Base-by-base conservation (phyloP, 164 flowering plant species). In the Berberis thunbergii region DNA sequence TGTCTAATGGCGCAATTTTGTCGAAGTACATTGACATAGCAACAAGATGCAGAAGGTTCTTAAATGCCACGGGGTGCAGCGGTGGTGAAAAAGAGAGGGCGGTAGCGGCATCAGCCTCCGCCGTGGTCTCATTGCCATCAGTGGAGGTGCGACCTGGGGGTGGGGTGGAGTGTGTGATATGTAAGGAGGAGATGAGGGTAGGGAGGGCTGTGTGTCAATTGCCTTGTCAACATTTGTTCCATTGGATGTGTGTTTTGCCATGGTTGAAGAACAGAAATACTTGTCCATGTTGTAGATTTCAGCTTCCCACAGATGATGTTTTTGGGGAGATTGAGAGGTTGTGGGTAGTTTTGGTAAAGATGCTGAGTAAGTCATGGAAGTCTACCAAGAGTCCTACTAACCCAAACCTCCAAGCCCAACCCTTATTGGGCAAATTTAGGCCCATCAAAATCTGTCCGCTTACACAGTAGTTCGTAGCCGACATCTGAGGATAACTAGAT, bases 211-310 rank as follows among this genome's bases (percentile, higher is more conserved):
- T 77, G 48, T 94, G 97, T 68, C 73, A 85, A 59, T 60, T 91
- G 84, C 97, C 99, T 11, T 94, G 99, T 66, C 64, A 70, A 60
- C 99, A 94, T 69, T 70, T 77, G 80, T 94, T 89, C 65, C 99
- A 94, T 63, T 86, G 90, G 96, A 72, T 70, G 49, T 94, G 99
- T 64, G 77, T 91, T 1, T 63, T 89, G 75, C 83, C 85, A n/a
- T 91, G 99, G 99, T 67, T 91, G 58, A 70, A 66, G 76, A 86
- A 79, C 76, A 80, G 69, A 66, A 89, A 81, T 80, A 91, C 97
- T 48, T 94, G 99, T 65, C 99, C 99, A 2, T 85, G 79, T 60
- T 94, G 99, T 74, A 69, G 97, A 72, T 79, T 80, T 59, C 77
- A 66, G 74, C 81, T 91, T 1, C 99, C 97, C 4, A 76, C 87